Conservation (phyloP, 495 filamentous ascomycete genomes). For the Tetracladium marchalianum region DNA sequence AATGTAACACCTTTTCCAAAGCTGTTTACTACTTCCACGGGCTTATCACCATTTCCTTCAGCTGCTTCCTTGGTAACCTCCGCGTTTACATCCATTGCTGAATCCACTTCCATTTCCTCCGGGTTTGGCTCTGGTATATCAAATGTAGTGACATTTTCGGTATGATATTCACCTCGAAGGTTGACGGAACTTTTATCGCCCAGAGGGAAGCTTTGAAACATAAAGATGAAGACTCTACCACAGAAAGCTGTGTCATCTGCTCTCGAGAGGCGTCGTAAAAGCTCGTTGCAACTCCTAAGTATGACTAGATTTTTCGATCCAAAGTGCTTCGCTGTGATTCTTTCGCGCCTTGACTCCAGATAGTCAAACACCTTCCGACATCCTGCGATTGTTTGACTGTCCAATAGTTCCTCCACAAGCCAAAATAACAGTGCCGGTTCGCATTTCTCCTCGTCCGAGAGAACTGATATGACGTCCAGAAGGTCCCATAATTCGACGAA, state of each 20-base stretch:
- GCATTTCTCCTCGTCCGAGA: constrained; percentile 78
- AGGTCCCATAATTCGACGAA: constrained; percentile 88
- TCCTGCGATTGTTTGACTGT: constrained; percentile 86
- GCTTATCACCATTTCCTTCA: constrained; percentile 22
- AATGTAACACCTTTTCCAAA: constrained; percentile 44
- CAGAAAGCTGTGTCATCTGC: constrained; percentile 97
- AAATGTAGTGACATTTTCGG: constrained; percentile 86
- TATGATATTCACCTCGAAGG: constrained; percentile 88
- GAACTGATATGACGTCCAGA: constrained; percentile 76
- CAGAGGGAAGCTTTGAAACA: constrained; percentile 93
- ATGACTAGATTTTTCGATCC: constrained; percentile 80
- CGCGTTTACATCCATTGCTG: constrained; percentile 6
- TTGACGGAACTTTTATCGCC: constrained; percentile 97
- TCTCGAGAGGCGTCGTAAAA: constrained; percentile 80
- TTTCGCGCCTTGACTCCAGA: constrained; percentile 82
- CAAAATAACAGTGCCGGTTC: constrained; percentile 77
- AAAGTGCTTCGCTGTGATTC: constrained; percentile 76
- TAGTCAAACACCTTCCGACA: constrained; percentile 89
- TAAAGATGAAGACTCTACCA: constrained; percentile 91
- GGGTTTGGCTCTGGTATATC: constrained; percentile 47
- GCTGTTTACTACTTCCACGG: constrained; percentile 28
- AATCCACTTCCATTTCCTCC: constrained; percentile 55
- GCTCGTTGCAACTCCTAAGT: constrained; percentile 86
- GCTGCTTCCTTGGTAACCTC: constrained; percentile 7
- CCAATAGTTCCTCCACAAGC: constrained; percentile 89